Conservation (phyloP, 768 basidiomycete genomes). For the Artomyces pyxidatus region DNA sequence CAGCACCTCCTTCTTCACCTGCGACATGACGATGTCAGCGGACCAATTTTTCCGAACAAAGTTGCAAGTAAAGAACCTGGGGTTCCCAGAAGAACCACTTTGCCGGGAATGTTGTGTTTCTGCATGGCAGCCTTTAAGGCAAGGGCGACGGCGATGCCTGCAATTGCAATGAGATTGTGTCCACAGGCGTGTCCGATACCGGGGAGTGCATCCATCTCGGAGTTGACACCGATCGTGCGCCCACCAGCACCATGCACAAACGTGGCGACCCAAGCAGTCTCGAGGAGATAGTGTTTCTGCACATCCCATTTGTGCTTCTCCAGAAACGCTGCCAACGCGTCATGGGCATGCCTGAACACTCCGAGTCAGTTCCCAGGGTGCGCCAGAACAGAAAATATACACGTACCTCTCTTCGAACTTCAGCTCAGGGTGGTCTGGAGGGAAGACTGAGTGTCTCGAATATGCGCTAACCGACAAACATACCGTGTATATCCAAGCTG, state of each 20-base stretch:
- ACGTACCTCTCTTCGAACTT: conserved; percentile 58
- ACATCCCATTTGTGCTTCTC: conserved; percentile 57
- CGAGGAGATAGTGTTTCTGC: conserved; percentile 48
- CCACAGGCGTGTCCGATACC: conserved; percentile 62
- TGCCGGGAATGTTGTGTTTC: conserved; percentile 55
- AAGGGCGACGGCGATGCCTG: conserved; percentile 64
- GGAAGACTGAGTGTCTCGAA: neutral
- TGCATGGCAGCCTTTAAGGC: conserved; percentile 59
- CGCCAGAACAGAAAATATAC: neutral
- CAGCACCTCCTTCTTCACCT: conserved; percentile 77
- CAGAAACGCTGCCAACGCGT: conserved; percentile 62
- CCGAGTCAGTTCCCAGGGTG: too few species aligned
- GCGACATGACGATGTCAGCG: too few species aligned
- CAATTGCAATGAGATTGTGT: conserved; percentile 75
- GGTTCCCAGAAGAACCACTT: conserved; percentile 66
- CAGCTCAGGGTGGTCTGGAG: conserved; percentile 61
- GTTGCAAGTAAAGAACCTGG: conserved; percentile 54
- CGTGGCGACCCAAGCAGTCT: conserved; percentile 71
- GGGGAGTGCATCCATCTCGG: conserved; percentile 48
- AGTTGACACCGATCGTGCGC: conserved; percentile 69
- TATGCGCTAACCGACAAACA: conserved; percentile 7
- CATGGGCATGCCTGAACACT: conserved; percentile 56
- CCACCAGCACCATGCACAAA: conserved; percentile 61
- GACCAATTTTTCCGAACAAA: too few species aligned
- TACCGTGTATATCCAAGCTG: conserved; percentile 70